These are phyloP conservation scores for Henckelia pumila DNA, from an alignment of 257 asterid species.

Conservation along the genomic window DNA sequence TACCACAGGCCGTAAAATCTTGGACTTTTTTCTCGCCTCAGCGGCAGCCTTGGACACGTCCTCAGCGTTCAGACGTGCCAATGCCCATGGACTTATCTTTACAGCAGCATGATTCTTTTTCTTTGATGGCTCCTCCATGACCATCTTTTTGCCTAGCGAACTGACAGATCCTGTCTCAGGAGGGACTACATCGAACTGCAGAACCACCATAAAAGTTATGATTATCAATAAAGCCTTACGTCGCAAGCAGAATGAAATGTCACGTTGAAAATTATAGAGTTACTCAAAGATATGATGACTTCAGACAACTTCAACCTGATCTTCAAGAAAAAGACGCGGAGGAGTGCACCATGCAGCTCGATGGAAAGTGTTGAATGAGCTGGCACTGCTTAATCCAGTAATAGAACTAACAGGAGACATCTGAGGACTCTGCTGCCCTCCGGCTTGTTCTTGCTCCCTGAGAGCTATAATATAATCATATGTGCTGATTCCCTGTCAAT, in stretches of 20 bases:
- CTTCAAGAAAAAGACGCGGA: conserved; percentile 94
- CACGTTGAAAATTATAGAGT: not conserved
- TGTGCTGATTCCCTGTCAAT: conserved; percentile 88
- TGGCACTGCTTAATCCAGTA: conserved; percentile 89
- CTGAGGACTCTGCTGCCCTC: conserved; percentile 93
- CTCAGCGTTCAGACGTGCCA: conserved; percentile 83
- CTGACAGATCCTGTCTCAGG: conserved; percentile 81
- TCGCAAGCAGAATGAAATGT: not conserved
- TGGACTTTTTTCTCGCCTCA: conserved; percentile 90
- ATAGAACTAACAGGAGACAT: conserved; percentile 89
- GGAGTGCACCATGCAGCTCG: conserved; percentile 99
- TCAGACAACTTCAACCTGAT: conserved; percentile 56
- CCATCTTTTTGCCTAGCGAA: conserved; percentile 70
- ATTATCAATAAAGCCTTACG: not conserved
- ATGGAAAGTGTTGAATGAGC: conserved; percentile 84
- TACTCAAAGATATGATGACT: not conserved
- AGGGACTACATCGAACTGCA: conserved; percentile 88
- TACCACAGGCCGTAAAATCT: conserved; percentile 66
- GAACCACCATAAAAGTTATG: not conserved
- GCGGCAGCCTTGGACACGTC: conserved; percentile 95
- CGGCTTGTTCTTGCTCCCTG: conserved; percentile 90
- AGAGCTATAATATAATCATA: conserved; percentile 96
- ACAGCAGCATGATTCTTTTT: conserved; percentile 78
- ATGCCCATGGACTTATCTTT: conserved; percentile 95
- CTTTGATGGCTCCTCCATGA: conserved; percentile 58